A percentile compares a stretch with the other conserved stretches of the same genome.
phyloP scores from a whole-genome alignment of 2,329 filamentous ascomycete species.

The Microcyclospora tardicrescens region DNA sequence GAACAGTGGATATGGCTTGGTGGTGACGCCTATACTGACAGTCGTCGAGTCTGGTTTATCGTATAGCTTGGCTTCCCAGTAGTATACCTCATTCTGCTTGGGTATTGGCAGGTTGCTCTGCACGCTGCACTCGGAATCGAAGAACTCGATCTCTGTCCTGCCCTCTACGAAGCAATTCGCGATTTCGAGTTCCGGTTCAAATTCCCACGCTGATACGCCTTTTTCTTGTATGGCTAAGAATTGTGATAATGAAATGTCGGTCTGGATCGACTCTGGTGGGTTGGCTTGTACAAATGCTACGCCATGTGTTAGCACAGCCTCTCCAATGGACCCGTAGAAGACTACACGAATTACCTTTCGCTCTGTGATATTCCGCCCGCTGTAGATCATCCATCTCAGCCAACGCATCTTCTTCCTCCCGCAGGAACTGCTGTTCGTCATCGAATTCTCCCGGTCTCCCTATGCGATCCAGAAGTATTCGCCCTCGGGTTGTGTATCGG shows the following conservation, averaged over 20 bases:
- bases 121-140: conserved; percentile 93
- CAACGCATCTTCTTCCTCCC: conserved; percentile 88
- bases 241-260: conserved; percentile 93
- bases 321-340: no score
- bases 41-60: conserved; percentile 85
- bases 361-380: conserved; percentile 78
- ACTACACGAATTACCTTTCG: conserved; percentile 58
- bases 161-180: conserved; percentile 97
- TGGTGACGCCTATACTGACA: conserved; percentile 85
- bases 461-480: conserved; percentile 87
- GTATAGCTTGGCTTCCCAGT: conserved; percentile 98
- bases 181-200: conserved; percentile 96
- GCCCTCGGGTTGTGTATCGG: conserved; percentile 72
- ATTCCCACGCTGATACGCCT: conserved; percentile 98
- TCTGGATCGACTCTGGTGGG: conserved; percentile 86
- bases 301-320: conserved; percentile 12
- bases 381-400: conserved; percentile 93
- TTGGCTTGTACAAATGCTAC: conserved; percentile 87
- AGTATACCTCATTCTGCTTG: conserved; percentile 98
- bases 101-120: conserved; percentile 93
- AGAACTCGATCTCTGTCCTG: conserved; percentile 96
- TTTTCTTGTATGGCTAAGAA: conserved; percentile 98
- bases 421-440: conserved; percentile 86
- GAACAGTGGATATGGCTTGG: conserved; percentile 94
- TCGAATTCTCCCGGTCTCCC: conserved; percentile 92